phyloP scores from a whole-genome alignment of 805 yeast species.

The Candida lessepsii region DNA sequence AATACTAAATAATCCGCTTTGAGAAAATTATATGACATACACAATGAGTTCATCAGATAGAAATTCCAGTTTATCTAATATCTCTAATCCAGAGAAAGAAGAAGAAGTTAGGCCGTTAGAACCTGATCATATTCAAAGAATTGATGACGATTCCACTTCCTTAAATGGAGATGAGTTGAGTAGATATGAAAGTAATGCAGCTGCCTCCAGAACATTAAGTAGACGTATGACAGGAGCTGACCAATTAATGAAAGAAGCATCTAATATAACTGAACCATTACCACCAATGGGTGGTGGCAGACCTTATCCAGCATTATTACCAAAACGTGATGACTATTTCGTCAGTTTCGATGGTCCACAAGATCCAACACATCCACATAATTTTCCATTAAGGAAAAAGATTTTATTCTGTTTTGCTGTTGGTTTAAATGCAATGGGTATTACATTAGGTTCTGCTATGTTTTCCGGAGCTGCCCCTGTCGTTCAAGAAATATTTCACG shows the following conservation, averaged over 20 bases:
- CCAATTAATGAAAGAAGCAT: conserved; percentile 26
- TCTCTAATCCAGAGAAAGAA: neutral
- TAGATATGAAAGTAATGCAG: conserved; percentile 23
- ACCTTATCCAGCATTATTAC: conserved; percentile 60
- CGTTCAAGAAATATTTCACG: conserved; percentile 49
- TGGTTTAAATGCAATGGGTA: conserved; percentile 35
- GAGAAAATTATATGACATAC: neutral
- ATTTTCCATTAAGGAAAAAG: conserved; percentile 53
- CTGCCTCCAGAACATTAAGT: conserved; percentile 21
- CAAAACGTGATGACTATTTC: conserved; percentile 52
- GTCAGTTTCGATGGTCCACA: conserved; percentile 76
- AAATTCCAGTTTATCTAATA: conserved; percentile 1
- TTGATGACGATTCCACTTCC: conserved; percentile 9
- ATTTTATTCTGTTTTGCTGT: conserved; percentile 24
- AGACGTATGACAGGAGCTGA: conserved; percentile 29
- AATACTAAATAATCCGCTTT: conserved; percentile 1
- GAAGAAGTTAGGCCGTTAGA: conserved; percentile 3
- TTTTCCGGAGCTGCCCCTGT: conserved; percentile 61
- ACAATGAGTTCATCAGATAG: conserved; percentile 3
- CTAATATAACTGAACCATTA: conserved; percentile 26
- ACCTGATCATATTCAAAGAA: conserved; percentile 4
- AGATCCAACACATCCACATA: conserved; percentile 80
- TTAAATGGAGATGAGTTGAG: conserved; percentile 22
- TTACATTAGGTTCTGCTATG: conserved; percentile 82
- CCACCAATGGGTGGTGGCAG: conserved; percentile 66